Evolutionary conservation across 1,139 yeast genomes (phyloP).

Genomic region (Scheffersomyces cryptocercus): DNA sequence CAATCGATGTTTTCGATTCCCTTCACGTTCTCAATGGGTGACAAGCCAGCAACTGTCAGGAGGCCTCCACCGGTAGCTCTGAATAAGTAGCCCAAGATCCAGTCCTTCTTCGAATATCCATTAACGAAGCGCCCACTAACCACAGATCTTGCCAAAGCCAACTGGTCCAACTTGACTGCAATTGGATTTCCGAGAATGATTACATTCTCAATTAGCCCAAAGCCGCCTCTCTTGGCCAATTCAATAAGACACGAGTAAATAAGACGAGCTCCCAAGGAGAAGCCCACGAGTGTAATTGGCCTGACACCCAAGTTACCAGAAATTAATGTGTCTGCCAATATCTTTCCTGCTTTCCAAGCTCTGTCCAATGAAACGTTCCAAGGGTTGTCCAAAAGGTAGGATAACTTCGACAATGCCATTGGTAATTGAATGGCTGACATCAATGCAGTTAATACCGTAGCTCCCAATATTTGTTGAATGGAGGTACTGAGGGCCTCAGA

Average conservation of each 20-base stretch:
- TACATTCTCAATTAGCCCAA: conserved; percentile 88
- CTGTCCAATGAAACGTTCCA: conserved; percentile 97
- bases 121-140: conserved; percentile 90
- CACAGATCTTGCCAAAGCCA: conserved; percentile 77
- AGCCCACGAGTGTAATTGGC: conserved; percentile 91
- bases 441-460: conserved; percentile 85
- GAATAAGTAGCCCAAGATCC: conserved; percentile 94
- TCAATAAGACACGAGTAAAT: conserved; percentile 89
- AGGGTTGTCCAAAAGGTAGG: conserved; percentile 91
- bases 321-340: conserved; percentile 87
- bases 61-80: conserved; percentile 96
- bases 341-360: conserved; percentile 95
- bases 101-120: conserved; percentile 89
- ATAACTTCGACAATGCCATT: conserved; percentile 83
- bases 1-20: conserved; percentile 85
- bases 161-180: conserved; percentile 74
- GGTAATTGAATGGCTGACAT: conserved; percentile 97
- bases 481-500: conserved; percentile 92
- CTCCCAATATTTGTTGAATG: conserved; percentile 92
- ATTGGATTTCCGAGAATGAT: conserved; percentile 87
- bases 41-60: conserved; percentile 84
- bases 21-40: conserved; percentile 63
- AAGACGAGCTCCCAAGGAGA: conserved; percentile 90
- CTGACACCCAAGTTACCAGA: conserved; percentile 88
- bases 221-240: conserved; percentile 82